Percentiles rank a stretch among this genome's conserved stretches.
Conservation (phyloP, 306 rosid genomes). For the Dalbergia cultrata region DNA sequence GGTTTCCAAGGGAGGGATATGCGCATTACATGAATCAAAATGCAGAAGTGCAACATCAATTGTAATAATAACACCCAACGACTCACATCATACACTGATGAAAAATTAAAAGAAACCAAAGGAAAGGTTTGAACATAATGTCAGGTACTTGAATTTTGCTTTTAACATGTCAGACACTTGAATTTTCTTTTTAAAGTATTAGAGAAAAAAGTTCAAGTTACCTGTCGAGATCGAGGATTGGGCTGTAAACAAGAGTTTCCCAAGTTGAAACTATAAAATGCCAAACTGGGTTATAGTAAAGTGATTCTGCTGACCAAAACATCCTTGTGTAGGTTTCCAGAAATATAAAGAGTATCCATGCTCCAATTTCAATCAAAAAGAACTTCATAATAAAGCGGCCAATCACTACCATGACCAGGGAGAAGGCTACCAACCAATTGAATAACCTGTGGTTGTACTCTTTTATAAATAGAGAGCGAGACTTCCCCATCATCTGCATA, state of each 20-base stretch:
- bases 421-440: conserved; percentile 97
- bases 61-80: conserved; percentile 3
- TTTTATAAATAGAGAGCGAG: conserved; percentile 82
- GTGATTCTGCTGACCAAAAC: conserved; percentile 97
- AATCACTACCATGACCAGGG: conserved; percentile 87
- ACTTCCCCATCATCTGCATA: conserved; percentile 86
- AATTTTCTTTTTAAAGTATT: neutral
- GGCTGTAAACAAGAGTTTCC: conserved; percentile 95
- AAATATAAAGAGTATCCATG: conserved; percentile 92
- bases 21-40: neutral
- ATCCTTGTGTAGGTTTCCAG: conserved; percentile 95
- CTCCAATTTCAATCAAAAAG: conserved; percentile 85
- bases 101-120: neutral
- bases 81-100: neutral
- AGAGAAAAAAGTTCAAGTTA: conserved; percentile 40
- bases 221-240: conserved; percentile 96
- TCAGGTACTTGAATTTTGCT: neutral
- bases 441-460: conserved; percentile 93
- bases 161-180: neutral
- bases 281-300: conserved; percentile 92
- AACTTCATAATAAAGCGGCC: conserved; percentile 89
- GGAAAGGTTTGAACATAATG: neutral
- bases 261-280: conserved; percentile 84
- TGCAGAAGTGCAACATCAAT: neutral
- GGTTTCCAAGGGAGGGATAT: neutral